Base-by-base conservation (phyloP, 768 basidiomycete genomes). In the Gymnopilus junonius region DNA sequence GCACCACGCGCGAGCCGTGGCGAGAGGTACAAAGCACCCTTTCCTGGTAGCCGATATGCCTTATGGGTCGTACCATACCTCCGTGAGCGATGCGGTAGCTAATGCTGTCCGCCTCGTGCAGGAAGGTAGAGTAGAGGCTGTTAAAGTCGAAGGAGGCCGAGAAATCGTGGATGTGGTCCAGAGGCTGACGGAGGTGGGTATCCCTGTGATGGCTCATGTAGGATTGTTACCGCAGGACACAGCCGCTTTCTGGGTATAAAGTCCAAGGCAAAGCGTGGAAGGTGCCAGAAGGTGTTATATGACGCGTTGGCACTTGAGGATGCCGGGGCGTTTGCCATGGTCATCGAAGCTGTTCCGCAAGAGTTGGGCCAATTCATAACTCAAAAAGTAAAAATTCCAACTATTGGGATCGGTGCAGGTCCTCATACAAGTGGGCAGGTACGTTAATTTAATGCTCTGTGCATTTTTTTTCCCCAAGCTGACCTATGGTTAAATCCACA, bases 401-500 rank as follows among this genome's bases (percentile, higher is more conserved):
- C 95, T 0, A 97, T 99, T 67, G 97, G 97, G 5, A 98, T 99
- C 65, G 97, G 97, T 35, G 97, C 97, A 0, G 97, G 97, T 3
- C 84, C 87, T 6, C 81, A 81, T 37, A 94, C 92, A 40, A 87
- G 78, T 67, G 97, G 97, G 0, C 97, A 96, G 81, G 84, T 82
- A 62, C 51, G 77, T 73, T n/a, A 45, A 4, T 50, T 63, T 12
- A n/a, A 50, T 60, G 50, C 43, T 40, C 57, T 31, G 53, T 20
- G 34, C n/a, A n/a, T n/a, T n/a, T n/a, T n/a, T n/a, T n/a, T n/a
- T n/a, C n/a, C n/a, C 50, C 58, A 56, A 53, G 61, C 42, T 25
- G 20, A 3, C 61, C 10, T 37, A 31, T 53, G 11, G 46, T 29
- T 27, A 2, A 11, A 2, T 6, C 14, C n/a, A 1, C 45, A 89